A percentile compares a stretch with the other conserved stretches of the same genome.
Evolutionary conservation across 192 early-diverging fungal genomes (phyloP).

Genomic region (Coemansia sp.): DNA sequence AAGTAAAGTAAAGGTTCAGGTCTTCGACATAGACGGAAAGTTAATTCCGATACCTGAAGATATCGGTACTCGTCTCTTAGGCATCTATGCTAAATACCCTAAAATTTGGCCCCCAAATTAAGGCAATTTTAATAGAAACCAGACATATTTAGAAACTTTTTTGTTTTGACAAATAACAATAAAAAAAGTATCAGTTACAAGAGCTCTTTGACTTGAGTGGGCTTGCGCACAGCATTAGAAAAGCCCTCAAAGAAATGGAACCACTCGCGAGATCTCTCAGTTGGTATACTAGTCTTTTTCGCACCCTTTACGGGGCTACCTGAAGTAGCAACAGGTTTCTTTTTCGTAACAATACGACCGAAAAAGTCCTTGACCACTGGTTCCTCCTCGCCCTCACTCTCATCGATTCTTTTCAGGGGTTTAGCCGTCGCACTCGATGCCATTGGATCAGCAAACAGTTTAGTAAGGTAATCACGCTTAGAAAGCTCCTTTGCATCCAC

Average conservation of each 20-base stretch:
- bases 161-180: neutral
- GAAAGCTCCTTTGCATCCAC: constrained; percentile 22
- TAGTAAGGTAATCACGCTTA: constrained; percentile 28
- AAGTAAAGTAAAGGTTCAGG: neutral
- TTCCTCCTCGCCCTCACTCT: neutral
- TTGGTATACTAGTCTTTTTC: constrained; percentile 11
- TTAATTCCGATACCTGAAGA: no score
- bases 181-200: constrained; percentile 30
- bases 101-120: neutral
- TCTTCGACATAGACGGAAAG: no score
- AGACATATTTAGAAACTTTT: neutral
- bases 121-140: neutral
- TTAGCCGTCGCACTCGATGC: neutral
- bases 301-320: constrained; percentile 15
- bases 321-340: neutral
- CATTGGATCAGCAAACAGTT: constrained; percentile 37
- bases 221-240: constrained; percentile 86
- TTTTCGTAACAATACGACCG: constrained; percentile 64
- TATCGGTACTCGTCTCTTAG: no score
- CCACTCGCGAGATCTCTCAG: constrained; percentile 37
- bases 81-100: no score
- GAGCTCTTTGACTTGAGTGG: constrained; percentile 68
- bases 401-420: neutral
- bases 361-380: constrained; percentile 71
- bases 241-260: constrained; percentile 91